phyloP scores from a whole-genome alignment of 2,329 filamentous ascomycete species.

The Sporothrix brunneoviolacea region DNA sequence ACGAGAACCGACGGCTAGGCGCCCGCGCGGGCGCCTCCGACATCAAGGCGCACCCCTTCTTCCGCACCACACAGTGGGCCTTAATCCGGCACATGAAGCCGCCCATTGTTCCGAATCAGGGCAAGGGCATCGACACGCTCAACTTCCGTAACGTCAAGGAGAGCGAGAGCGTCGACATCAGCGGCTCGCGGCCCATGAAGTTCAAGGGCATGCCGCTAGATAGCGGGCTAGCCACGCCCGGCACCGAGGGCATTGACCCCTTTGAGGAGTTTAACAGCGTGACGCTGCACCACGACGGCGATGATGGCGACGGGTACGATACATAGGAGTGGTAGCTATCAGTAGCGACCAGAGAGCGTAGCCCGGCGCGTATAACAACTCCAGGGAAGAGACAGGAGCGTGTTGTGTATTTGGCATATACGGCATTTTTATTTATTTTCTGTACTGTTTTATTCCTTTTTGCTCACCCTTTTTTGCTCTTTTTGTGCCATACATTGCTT shows the following conservation, averaged over 20 bases:
- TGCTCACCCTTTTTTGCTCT: neutral
- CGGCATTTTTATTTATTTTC: neutral
- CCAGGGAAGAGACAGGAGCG: neutral
- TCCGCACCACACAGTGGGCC: slow-evolving; percentile 93
- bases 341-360: neutral
- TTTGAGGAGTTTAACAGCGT: slow-evolving; percentile 99
- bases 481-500: neutral
- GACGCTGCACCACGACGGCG: slow-evolving; percentile 91
- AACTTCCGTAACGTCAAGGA: slow-evolving; percentile 99
- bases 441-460: neutral
- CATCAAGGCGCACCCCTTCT: slow-evolving; percentile 94
- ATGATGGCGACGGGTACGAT: slow-evolving; percentile 49
- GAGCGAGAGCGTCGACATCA: slow-evolving; percentile 86
- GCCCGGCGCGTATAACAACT: neutral
- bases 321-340: neutral
- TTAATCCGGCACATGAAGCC: slow-evolving; percentile 96
- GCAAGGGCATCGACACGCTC: slow-evolving; percentile 83
- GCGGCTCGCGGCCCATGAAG: slow-evolving; percentile 46
- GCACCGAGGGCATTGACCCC: slow-evolving; percentile 71
- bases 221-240: slow-evolving; percentile 77
- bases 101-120: slow-evolving; percentile 88
- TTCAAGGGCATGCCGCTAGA: slow-evolving; percentile 79
- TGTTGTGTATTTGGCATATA: slow-evolving; percentile 5
- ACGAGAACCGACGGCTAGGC: slow-evolving; percentile 87
- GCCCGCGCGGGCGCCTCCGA: slow-evolving; percentile 93